Evolutionary conservation across 768 basidiomycete species (phyloP).

Genomic region (Mycena olivaceomarginata): DNA sequence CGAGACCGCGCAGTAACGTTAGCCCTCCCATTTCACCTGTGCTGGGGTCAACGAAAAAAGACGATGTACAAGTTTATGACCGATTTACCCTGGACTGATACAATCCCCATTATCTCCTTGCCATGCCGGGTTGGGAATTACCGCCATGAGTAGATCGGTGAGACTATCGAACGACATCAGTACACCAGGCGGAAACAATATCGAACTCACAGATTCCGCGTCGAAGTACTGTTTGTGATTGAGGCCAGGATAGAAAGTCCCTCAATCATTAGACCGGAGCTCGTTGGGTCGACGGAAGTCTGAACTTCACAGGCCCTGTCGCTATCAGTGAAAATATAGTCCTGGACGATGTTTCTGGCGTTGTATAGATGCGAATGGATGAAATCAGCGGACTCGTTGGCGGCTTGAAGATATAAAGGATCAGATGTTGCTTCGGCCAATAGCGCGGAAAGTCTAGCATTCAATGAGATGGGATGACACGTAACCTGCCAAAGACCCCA

Average conservation of each 20-base stretch:
- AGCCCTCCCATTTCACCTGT: too few relatives aligned
- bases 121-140: not conserved
- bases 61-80: too few relatives aligned
- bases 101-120: not conserved
- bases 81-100: too few relatives aligned
- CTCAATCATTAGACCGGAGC: not conserved
- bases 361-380: not conserved
- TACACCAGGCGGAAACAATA: not conserved
- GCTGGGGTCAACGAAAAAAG: too few relatives aligned
- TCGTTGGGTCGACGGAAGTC: not conserved
- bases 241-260: not conserved
- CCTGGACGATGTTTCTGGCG: not conserved
- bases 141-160: not conserved
- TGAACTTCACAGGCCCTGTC: too few relatives aligned
- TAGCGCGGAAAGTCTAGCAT: not conserved
- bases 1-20: too few relatives aligned
- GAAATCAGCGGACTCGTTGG: not conserved
- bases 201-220: not conserved
- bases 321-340: not conserved
- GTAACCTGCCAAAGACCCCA: too few relatives aligned
- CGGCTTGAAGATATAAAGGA: not conserved
- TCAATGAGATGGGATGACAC: not conserved
- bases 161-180: not conserved
- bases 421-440: not conserved
- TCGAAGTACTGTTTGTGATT: not conserved